A percentile compares a stretch with the other conserved stretches of the same genome.
phyloP scores from a whole-genome alignment of 768 basidiomycete genomes.

The Lactarius hengduanensis region DNA sequence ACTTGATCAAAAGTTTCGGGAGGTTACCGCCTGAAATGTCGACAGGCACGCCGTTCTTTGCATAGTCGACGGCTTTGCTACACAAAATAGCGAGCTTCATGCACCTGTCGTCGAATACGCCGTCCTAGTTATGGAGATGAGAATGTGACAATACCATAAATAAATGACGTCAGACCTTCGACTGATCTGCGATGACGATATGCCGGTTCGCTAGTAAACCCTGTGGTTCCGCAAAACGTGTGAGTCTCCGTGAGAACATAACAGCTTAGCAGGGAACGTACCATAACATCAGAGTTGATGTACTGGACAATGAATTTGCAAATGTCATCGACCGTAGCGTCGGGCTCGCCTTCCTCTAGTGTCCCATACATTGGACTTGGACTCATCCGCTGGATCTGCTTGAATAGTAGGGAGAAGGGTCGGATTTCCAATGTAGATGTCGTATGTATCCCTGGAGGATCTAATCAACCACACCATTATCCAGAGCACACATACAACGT shows the following conservation, averaged over 20 bases:
- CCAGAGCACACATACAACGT: constrained; percentile 4
- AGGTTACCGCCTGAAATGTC: constrained; percentile 44
- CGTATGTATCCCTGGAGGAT: not conserved
- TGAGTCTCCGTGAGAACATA: not conserved
- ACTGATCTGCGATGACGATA: constrained; percentile 75
- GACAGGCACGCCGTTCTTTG: constrained; percentile 72
- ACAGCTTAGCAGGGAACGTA: constrained; percentile 35
- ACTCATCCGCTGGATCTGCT: no score
- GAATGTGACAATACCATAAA: not conserved
- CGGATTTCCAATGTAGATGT: constrained; percentile 34
- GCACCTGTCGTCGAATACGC: constrained; percentile 60
- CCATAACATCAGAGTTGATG: constrained; percentile 78
- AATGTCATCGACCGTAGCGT: constrained; percentile 64
- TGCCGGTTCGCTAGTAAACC: constrained; percentile 68
- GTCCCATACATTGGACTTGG: not conserved
- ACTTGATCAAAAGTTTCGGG: constrained; percentile 56
- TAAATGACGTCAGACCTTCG: constrained; percentile 41
- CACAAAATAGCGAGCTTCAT: constrained; percentile 59
- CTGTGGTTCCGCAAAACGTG: constrained; percentile 36
- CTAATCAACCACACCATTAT: constrained; percentile 1
- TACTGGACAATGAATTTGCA: constrained; percentile 83
- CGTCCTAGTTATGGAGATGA: constrained; percentile 42
- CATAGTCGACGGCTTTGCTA: constrained; percentile 72
- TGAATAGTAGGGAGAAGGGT: constrained; percentile 54
- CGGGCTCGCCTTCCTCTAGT: constrained; percentile 33